Evolutionary conservation across 2,329 filamentous ascomycete species (phyloP).

Genomic region (Paracoccidioides lutzii): DNA sequence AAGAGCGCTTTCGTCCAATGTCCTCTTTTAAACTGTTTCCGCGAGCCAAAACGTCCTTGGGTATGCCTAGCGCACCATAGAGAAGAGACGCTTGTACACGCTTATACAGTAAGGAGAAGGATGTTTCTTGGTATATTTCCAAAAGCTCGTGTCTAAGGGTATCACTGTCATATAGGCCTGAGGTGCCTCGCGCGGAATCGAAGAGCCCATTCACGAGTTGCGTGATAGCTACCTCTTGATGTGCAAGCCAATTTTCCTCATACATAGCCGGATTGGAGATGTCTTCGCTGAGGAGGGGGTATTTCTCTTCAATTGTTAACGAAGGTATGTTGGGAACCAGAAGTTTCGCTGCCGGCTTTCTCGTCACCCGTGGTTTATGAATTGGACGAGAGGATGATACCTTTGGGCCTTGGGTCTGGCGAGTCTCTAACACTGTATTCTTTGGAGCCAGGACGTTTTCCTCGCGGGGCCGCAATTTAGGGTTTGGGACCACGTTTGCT

Average conservation of each 20-base stretch:
- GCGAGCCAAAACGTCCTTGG: slow-evolving; percentile 38
- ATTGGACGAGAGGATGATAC: background rate
- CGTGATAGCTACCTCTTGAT: slow-evolving; percentile 49
- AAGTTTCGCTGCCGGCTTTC: slow-evolving; percentile 17
- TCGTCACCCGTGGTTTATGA: background rate
- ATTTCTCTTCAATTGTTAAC: slow-evolving; percentile 23
- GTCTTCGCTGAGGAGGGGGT: slow-evolving; percentile 43
- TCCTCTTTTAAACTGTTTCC: slow-evolving; percentile 41
- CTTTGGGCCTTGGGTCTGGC: background rate
- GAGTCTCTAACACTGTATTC: background rate
- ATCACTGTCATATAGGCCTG: slow-evolving; percentile 15
- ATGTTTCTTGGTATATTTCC: slow-evolving; percentile 40
- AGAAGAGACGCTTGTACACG: slow-evolving; percentile 46
- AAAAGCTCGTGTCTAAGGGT: slow-evolving; percentile 38
- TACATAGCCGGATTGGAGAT: slow-evolving; percentile 46
- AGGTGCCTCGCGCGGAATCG: slow-evolving; percentile 19
- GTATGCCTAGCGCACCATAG: slow-evolving; percentile 45
- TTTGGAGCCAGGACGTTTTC: background rate
- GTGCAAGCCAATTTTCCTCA: slow-evolving; percentile 49
- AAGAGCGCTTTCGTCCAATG: slow-evolving; percentile 44
- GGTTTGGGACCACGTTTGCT: slow-evolving; percentile 1
- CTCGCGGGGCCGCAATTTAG: slow-evolving; percentile 5
- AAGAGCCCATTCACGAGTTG: slow-evolving; percentile 48
- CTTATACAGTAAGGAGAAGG: slow-evolving; percentile 41
- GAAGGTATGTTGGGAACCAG: slow-evolving; percentile 20